Conservation (phyloP, 2,329 filamentous ascomycete species). For the Penicillium sp. region DNA sequence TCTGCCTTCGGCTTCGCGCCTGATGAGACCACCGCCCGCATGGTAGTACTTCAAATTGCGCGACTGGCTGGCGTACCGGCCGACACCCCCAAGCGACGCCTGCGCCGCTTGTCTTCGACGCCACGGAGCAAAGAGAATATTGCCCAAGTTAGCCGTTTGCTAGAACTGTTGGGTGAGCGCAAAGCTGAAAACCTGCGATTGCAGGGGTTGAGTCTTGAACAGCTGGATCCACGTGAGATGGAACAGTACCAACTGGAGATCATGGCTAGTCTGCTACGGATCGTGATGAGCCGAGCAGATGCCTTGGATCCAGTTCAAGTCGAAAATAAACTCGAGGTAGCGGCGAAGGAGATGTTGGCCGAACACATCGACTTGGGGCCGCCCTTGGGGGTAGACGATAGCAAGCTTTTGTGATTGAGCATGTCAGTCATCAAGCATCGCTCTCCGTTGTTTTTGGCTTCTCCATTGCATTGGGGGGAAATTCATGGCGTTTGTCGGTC, state of each 20-base stretch:
- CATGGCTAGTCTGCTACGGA: slow-evolving; percentile 40
- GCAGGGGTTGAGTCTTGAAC: slow-evolving; percentile 34
- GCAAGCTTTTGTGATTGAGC: slow-evolving; percentile 21
- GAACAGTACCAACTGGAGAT: slow-evolving; percentile 44
- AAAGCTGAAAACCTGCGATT: slow-evolving; percentile 32
- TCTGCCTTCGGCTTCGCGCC: slow-evolving; percentile 46
- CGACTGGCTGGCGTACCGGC: slow-evolving; percentile 40
- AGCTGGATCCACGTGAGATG: slow-evolving; percentile 37
- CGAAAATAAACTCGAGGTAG: slow-evolving; percentile 32
- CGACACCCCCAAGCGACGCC: slow-evolving; percentile 35
- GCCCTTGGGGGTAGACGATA: slow-evolving; percentile 26
- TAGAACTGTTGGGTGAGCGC: slow-evolving; percentile 42
- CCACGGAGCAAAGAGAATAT: slow-evolving; percentile 47
- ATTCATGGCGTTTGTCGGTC: slow-evolving; percentile 1
- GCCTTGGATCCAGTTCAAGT: slow-evolving; percentile 26
- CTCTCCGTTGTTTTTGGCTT: not conserved
- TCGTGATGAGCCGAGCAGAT: slow-evolving; percentile 39
- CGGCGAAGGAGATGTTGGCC: slow-evolving; percentile 40
- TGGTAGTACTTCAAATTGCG: slow-evolving; percentile 51
- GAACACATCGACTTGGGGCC: slow-evolving; percentile 32
- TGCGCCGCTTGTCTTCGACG: slow-evolving; percentile 40
- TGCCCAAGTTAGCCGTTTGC: slow-evolving; percentile 43
- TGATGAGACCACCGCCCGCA: slow-evolving; percentile 46
- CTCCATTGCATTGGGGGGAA: not conserved
- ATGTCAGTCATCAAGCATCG: not conserved